phyloP scores from a whole-genome alignment of 192 early-diverging fungal genomes.

The Dissophora ornata region DNA sequence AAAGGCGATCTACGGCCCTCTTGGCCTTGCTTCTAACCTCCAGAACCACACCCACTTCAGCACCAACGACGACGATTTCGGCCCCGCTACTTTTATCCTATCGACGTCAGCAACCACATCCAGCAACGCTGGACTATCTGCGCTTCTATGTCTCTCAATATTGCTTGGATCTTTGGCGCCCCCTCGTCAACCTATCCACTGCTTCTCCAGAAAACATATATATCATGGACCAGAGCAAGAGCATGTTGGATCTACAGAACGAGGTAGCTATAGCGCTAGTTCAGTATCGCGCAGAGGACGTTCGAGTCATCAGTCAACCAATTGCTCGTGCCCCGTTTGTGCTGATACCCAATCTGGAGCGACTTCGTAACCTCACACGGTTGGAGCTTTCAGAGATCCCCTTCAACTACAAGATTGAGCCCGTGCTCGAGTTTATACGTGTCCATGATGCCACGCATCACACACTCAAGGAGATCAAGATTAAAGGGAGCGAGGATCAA shows the following conservation, averaged over 20 bases:
- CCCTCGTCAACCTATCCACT: slow-evolving; percentile 10
- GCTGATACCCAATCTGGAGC: slow-evolving; percentile 13
- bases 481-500: slow-evolving; percentile 39
- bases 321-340: slow-evolving; percentile 13
- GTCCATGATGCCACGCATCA: slow-evolving; percentile 37
- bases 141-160: slow-evolving; percentile 39
- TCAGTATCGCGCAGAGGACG: slow-evolving; percentile 22
- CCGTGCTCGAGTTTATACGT: slow-evolving; percentile 43
- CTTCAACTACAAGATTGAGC: slow-evolving; percentile 17
- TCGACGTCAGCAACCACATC: neutral
- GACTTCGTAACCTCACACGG: slow-evolving; percentile 27
- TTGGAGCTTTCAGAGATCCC: slow-evolving; percentile 42
- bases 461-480: slow-evolving; percentile 44
- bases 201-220: neutral
- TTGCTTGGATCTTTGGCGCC: slow-evolving; percentile 24
- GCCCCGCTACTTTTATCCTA: neutral
- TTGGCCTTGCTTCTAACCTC: slow-evolving; percentile 37
- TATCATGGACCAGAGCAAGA: slow-evolving; percentile 22
- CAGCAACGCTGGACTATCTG: slow-evolving; percentile 37
- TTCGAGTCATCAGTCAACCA: slow-evolving; percentile 32
- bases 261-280: slow-evolving; percentile 18
- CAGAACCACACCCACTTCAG: neutral
- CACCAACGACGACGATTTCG: neutral
- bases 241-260: slow-evolving; percentile 14
- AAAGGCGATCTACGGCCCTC: slow-evolving; percentile 16